phyloP scores from a whole-genome alignment of 768 basidiomycete species.

The Leccinum aurantiacum region DNA sequence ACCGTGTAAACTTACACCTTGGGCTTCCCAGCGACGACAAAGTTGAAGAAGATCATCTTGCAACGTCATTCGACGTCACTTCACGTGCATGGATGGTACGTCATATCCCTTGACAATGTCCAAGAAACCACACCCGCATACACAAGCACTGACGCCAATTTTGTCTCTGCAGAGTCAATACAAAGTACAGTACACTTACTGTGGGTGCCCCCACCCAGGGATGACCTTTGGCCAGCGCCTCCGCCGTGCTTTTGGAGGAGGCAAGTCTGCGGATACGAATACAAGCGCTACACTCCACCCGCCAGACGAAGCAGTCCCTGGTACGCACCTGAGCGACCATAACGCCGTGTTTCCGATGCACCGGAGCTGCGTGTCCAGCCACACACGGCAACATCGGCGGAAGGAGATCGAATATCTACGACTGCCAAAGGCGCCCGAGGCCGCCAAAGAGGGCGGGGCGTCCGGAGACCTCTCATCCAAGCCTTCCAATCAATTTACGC shows the following conservation, averaged over 20 bases:
- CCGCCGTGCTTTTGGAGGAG: conserved; percentile 22
- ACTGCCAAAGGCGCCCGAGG: background rate
- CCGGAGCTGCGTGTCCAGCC: background rate
- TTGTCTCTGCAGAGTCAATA: conserved; percentile 40
- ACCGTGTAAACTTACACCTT: too few relatives aligned
- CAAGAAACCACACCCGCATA: background rate
- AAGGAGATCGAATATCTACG: background rate
- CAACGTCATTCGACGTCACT: conserved; percentile 49
- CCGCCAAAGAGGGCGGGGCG: background rate
- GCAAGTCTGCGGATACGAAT: conserved; percentile 9
- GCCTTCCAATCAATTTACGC: background rate
- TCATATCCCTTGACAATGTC: conserved; percentile 1
- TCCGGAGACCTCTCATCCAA: background rate
- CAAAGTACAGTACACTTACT: conserved; percentile 52
- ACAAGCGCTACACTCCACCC: conserved; percentile 29
- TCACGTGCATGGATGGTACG: conserved; percentile 49
- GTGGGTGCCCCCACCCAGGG: conserved; percentile 54
- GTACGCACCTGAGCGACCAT: conserved; percentile 56
- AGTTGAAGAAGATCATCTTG: conserved; percentile 46
- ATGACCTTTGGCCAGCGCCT: conserved; percentile 46
- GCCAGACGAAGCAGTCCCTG: conserved; percentile 35
- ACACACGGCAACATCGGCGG: background rate
- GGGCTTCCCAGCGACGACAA: conserved; percentile 48
- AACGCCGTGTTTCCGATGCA: conserved; percentile 43
- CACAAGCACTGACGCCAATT: background rate